Evolutionary conservation across 768 basidiomycete species (phyloP).

Genomic region (Chalciporus pseudorubinellus): DNA sequence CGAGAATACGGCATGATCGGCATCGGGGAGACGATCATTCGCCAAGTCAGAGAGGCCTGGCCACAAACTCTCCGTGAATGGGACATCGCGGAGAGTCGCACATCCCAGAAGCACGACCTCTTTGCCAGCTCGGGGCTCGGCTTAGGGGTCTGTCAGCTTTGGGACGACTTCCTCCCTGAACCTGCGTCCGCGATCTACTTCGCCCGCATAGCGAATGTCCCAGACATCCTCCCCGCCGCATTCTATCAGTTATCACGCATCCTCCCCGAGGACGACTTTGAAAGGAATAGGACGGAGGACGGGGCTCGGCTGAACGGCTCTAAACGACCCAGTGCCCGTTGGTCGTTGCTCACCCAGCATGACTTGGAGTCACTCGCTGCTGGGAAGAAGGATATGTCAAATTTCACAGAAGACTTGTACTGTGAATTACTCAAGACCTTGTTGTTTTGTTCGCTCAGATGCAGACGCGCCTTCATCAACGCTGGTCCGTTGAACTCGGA

Average conservation of each 20-base stretch:
- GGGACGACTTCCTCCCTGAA: constrained; percentile 15
- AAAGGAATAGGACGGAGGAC: constrained; percentile 3
- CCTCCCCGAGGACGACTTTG: constrained; percentile 18
- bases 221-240: constrained; percentile 44
- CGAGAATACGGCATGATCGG: constrained; percentile 13
- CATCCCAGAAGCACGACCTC: not conserved
- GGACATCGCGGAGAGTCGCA: constrained; percentile 7
- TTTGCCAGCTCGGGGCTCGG: too few relatives aligned
- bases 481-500: too few relatives aligned
- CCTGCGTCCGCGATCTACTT: constrained; percentile 38
- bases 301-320: not conserved
- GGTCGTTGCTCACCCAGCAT: constrained; percentile 18
- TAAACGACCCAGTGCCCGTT: constrained; percentile 21
- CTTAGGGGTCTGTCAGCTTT: too few relatives aligned
- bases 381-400: constrained; percentile 4
- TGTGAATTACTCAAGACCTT: too few relatives aligned
- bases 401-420: too few relatives aligned
- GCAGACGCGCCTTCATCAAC: too few relatives aligned
- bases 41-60: constrained; percentile 10
- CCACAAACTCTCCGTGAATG: constrained; percentile 11
- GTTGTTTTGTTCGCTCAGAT: too few relatives aligned
- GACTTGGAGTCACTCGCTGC: constrained; percentile 19
- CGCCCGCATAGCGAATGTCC: constrained; percentile 40
- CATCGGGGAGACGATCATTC: constrained; percentile 2
- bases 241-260: constrained; percentile 46